These are phyloP conservation scores for Penicillium tannophilum DNA, from an alignment of 495 filamentous ascomycete genomes.

Conservation along the genomic window DNA sequence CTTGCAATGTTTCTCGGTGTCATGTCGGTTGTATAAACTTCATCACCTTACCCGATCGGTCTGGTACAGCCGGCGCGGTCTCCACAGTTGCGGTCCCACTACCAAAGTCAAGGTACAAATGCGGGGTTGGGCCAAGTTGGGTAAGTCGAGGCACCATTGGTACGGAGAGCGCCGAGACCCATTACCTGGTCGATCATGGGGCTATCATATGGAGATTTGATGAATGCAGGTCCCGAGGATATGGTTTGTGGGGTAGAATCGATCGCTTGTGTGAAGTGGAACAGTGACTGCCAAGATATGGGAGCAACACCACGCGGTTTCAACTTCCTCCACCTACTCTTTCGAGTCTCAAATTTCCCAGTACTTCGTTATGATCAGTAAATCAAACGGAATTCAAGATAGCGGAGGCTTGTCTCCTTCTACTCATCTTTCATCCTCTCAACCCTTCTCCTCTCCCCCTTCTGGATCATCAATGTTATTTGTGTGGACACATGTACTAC, in stretches of 20 bases:
- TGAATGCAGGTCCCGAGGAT: neutral
- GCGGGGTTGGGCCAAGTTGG: slow-evolving; percentile 6
- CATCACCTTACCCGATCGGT: slow-evolving; percentile 15
- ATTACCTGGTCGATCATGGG: slow-evolving; percentile 3
- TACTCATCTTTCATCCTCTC: no score
- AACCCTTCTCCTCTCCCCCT: no score
- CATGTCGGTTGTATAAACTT: slow-evolving; percentile 9
- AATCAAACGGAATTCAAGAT: no score
- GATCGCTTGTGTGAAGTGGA: slow-evolving; percentile 3
- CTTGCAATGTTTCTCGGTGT: neutral
- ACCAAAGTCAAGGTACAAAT: slow-evolving; percentile 5
- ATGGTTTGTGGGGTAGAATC: slow-evolving; percentile 3
- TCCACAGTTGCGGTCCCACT: neutral
- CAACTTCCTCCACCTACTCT: no score
- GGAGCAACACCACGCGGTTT: no score
- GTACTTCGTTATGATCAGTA: no score
- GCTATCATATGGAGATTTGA: neutral
- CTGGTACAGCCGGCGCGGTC: slow-evolving; percentile 20
- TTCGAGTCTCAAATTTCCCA: no score
- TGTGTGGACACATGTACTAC: no score
- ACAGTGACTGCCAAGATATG: no score
- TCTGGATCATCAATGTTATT: no score
- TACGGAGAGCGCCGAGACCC: slow-evolving; percentile 21
- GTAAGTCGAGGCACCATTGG: slow-evolving; percentile 8
- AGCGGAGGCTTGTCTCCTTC: no score